A percentile compares a stretch with the other conserved stretches of the same genome.
Evolutionary conservation across 352 stramenopile species (phyloP).

Genomic region (Phytopythium sindhum): DNA sequence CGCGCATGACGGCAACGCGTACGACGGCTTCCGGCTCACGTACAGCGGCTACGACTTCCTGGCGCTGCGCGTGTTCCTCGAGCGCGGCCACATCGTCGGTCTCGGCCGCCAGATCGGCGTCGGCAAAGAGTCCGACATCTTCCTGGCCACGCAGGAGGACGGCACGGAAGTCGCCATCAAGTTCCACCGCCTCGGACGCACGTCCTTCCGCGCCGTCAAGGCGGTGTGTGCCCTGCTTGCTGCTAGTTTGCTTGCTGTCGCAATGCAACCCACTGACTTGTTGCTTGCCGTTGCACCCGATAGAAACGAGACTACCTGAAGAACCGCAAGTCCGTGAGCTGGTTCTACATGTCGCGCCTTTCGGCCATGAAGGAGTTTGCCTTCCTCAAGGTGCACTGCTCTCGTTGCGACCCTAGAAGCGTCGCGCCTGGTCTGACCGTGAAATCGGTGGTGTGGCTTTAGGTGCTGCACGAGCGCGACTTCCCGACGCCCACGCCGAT

Average conservation of each 20-base stretch:
- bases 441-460: not conserved
- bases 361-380: constrained; percentile 98
- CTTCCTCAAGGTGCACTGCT: constrained; percentile 92
- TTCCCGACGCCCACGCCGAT: constrained; percentile 98
- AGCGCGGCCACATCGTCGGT: constrained; percentile 89
- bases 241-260: not conserved
- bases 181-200: constrained; percentile 99
- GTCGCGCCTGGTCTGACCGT: not conserved
- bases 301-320: constrained; percentile 99
- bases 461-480: constrained; percentile 92
- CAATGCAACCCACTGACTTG: not conserved
- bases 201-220: constrained; percentile 97
- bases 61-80: constrained; percentile 94
- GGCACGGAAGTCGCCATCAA: constrained; percentile 98
- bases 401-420: not conserved
- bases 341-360: constrained; percentile 99
- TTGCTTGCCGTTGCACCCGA: not conserved
- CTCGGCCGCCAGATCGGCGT: constrained; percentile 95
- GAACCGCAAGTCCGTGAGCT: constrained; percentile 93
- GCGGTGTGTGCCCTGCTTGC: constrained; percentile 28
- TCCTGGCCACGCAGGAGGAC: constrained; percentile 91
- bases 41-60: constrained; percentile 99
- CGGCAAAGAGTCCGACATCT: constrained; percentile 99
- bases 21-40: constrained; percentile 97
- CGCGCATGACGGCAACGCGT: constrained; percentile 95